Evolutionary conservation across 768 basidiomycete species (phyloP).

Genomic region (Phlegmacium glaucopus): DNA sequence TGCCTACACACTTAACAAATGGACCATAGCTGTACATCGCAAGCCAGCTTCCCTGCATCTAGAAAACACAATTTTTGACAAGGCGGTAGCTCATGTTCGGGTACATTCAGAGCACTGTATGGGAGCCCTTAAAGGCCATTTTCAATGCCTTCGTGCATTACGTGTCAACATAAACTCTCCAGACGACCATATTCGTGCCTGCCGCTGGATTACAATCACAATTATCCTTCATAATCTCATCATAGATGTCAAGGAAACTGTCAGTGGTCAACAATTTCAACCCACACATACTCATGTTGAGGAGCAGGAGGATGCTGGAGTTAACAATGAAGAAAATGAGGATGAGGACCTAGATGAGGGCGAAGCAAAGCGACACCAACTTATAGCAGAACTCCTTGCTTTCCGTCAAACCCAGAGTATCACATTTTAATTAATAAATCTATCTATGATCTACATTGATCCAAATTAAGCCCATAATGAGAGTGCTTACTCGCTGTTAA

Average conservation of each 20-base stretch:
- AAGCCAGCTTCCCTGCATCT: conserved; percentile 19
- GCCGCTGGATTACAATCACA: conserved; percentile 22
- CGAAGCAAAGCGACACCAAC: conserved; percentile 12
- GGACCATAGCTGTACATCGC: conserved; percentile 26
- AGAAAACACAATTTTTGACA: conserved; percentile 26
- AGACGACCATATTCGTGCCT: conserved; percentile 18
- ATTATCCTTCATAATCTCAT: conserved; percentile 31
- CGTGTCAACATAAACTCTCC: conserved; percentile 21
- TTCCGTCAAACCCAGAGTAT: conserved; percentile 6
- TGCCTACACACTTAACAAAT: conserved; percentile 21
- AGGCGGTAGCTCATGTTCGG: conserved; percentile 15
- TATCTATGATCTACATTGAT: not conserved
- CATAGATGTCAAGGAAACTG: conserved; percentile 26
- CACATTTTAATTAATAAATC: conserved; percentile 1
- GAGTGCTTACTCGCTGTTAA: not conserved
- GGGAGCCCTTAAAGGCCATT: conserved; percentile 28
- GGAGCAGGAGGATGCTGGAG: conserved; percentile 11
- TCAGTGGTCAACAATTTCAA: conserved; percentile 8
- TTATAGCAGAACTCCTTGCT: conserved; percentile 18
- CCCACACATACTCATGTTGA: conserved; percentile 5
- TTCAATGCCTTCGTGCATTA: conserved; percentile 19
- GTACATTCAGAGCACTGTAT: conserved; percentile 31
- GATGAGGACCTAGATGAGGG: conserved; percentile 10
- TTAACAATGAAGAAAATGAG: not conserved
- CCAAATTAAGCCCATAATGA: not conserved